Conservation (phyloP, 148 eudicot species). For the Cornus controversa region DNA sequence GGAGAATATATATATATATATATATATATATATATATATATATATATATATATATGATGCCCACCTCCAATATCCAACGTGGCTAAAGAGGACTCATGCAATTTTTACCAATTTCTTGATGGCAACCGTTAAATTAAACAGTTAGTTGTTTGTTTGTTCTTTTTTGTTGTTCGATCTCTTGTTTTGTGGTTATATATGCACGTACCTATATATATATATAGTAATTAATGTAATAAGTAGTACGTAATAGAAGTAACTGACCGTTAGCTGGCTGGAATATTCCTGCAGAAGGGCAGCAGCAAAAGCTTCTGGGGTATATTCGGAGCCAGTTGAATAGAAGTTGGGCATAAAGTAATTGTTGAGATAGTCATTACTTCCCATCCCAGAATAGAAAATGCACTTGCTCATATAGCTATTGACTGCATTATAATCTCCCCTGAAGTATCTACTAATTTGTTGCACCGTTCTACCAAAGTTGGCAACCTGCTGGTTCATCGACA, state of each 20-base stretch:
- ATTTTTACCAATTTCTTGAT: no score
- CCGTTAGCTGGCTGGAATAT: conserved; percentile 68
- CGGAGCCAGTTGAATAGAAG: conserved; percentile 48
- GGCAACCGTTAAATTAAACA: no score
- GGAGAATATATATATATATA: no score
- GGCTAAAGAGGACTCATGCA: no score
- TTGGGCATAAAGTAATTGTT: conserved; percentile 85
- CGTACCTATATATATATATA: neutral
- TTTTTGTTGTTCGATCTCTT: no score
- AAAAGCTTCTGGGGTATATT: conserved; percentile 51
- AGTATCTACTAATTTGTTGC: conserved; percentile 42
- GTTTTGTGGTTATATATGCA: no score
- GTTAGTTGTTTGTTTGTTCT: no score
- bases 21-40: no score
- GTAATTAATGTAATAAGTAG: no score
- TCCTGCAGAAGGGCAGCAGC: conserved; percentile 69
- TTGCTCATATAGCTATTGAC: conserved; percentile 49
- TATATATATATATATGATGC: no score
- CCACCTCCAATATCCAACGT: no score
- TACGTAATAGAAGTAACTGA: no score
- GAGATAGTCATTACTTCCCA: conserved; percentile 93
- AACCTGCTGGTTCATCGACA: conserved; percentile 71
- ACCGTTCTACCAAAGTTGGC: conserved; percentile 56
- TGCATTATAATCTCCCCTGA: conserved; percentile 48
- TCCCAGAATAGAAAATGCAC: conserved; percentile 64